These are phyloP conservation scores for Leucocoprinus leucothites DNA, from an alignment of 768 basidiomycete species.

Conservation along the genomic window DNA sequence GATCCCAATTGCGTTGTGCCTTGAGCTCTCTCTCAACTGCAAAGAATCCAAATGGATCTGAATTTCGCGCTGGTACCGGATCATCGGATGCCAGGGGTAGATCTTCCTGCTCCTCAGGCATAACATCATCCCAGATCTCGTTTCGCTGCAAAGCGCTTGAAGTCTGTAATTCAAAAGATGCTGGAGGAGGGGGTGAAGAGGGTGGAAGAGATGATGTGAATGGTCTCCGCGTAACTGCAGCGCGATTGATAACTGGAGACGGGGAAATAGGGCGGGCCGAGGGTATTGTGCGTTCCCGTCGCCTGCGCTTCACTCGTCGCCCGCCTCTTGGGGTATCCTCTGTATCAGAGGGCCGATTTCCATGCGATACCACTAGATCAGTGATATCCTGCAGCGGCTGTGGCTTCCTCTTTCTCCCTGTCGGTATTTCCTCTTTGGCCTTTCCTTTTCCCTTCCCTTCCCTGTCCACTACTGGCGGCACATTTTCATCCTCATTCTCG, in stretches of 20 bases:
- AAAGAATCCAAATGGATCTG: conserved; percentile 59
- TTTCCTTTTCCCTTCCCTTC: conserved; percentile 23
- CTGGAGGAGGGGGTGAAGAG: conserved; percentile 29
- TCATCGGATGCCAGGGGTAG: conserved; percentile 15
- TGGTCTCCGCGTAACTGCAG: background rate
- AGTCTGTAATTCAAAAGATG: conserved; percentile 7
- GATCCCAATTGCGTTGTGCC: conserved; percentile 28
- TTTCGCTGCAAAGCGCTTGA: background rate
- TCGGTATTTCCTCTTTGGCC: conserved; percentile 9
- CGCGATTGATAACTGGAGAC: background rate
- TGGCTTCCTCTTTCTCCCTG: conserved; percentile 24
- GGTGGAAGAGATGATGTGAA: conserved; percentile 31
- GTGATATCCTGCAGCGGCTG: conserved; percentile 34
- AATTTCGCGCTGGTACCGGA: conserved; percentile 21
- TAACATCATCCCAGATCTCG: conserved; percentile 21
- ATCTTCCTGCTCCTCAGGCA: conserved; percentile 7
- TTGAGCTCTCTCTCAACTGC: conserved; percentile 51
- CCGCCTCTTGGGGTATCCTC: background rate
- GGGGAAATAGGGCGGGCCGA: background rate
- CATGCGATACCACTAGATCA: conserved; percentile 4
- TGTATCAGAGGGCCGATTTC: background rate
- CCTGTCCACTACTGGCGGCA: background rate
- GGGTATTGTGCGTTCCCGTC: conserved; percentile 6
- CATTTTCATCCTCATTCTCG: background rate
- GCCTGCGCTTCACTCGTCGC: background rate